Evolutionary conservation across 495 filamentous ascomycete genomes (phyloP), one percentile per base, ranked within the genome.

Genomic region (Lineolata rhizophorae): DNA sequence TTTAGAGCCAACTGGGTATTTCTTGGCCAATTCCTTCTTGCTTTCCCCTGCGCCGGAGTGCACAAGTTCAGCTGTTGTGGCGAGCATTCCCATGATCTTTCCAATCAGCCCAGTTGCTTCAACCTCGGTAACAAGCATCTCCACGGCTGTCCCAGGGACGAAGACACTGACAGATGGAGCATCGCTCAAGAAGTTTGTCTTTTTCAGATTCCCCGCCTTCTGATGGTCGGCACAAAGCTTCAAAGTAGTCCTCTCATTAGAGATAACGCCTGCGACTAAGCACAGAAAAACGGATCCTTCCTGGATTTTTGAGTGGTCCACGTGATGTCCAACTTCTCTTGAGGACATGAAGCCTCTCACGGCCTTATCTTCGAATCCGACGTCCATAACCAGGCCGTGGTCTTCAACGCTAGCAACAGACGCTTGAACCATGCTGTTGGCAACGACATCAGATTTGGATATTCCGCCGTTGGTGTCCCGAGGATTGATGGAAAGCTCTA

Each of bases 341-440:
- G 72, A 74, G n/a, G 82, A 70, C 52, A 97, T 64, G 55, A 97
- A 97, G 1, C 76, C 90, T 46, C 67, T 72, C 20, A 83, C 37
- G 20, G 62, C 52, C 12, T 64, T 55, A 29, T 70, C 68, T 28
- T 67, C 60, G 15, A 94, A 60, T 10, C 77, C 78, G 24, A 97
- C 55, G 43, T 93, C 79, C 84, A 95, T 92, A 32, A 95, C 62
- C 34, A 91, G 55, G 43, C 87, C 87, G 50, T 94, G 85, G 40
- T 97, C 87, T 53, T 97, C 87, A 14, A 87, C 74, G 45, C 85
- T 95, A 22, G 61, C 50, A 29, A 97, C 74, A 1, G 81, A 76
- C 13, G 84, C 83, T 60, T 94, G 91, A 13, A 94, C 51, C 35
- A 73, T 78, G 34, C 58, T 57, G 38, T 87, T 70, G 13, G 57